Evolutionary conservation across 768 basidiomycete genomes (phyloP), one percentile per base, ranked within the genome.

Genomic region (Terana coerulea): DNA sequence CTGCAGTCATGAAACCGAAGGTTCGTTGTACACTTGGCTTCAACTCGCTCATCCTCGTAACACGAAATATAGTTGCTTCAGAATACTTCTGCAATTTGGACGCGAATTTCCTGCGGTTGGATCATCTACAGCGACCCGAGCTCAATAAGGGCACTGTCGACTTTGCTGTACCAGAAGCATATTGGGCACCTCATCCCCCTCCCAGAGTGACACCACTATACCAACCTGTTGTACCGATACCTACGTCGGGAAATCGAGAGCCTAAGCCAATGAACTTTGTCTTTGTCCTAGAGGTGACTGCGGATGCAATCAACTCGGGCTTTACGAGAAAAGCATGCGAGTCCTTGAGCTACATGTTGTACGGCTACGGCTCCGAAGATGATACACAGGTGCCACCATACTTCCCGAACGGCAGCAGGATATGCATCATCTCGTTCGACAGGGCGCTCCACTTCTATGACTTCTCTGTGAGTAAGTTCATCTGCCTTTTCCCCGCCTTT

Each of bases 101-200:
- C 57, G 78, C 79, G 24, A 87, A 84, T 59, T 75, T 86, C 34
- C 76, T 86, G 61, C 79, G 94, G 26, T 68, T 91, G 39, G 95
- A 98, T 66, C 84, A 93, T 57, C 68, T 78, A 24, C 74, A 89
- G 51, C 81, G 93, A 7, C 90, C 88, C 15, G 97, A 99, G 67
- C 72, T 99, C 24, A 85, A 81, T 58, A 85, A 85, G 65, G 97
- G 97, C 2, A 98, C 94, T 0, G 78, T 97, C 44, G 97, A 98
- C 67, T 95, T 97, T 57, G 73, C 75, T 3, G 95, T 95, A 9
- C 51, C 66, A 0, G 72, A 83, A 55, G 81, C 84, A 40, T 99
- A 99, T 62, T 94, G 91, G 90, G 88, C 93, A 2, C 73, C 78
- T 30, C 78, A 85, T 40, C 83, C 88, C 11, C 73, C 81, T 15